Conservation (phyloP, 164 flowering plant genomes). For the Macadamia tetraphylla region DNA sequence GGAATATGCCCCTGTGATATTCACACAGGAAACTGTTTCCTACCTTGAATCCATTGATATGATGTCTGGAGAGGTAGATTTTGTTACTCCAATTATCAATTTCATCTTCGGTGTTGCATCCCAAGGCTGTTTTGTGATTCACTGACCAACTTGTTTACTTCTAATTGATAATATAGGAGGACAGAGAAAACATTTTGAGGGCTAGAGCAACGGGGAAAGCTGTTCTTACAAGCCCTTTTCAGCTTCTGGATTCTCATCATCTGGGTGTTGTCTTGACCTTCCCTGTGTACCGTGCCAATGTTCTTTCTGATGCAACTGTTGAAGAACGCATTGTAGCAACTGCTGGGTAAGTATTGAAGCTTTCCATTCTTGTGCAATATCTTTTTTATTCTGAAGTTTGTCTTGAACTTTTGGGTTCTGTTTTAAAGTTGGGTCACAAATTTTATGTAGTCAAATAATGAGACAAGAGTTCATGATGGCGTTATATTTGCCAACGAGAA, state of each 20-base stretch:
- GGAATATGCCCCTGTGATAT: conserved; percentile 92
- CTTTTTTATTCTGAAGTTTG: too few species aligned
- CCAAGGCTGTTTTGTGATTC: not conserved
- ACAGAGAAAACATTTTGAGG: conserved; percentile 78
- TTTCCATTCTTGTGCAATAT: conserved; percentile 2
- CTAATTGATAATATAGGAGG: conserved; percentile 55
- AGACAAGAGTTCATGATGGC: not conserved
- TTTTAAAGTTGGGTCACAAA: not conserved
- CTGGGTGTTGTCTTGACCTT: conserved; percentile 94
- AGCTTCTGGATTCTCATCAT: conserved; percentile 78
- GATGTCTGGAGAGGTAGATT: conserved; percentile 93
- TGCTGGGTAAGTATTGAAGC: conserved; percentile 55
- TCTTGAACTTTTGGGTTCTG: not conserved
- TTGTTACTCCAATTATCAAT: not conserved
- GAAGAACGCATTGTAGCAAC: conserved; percentile 67
- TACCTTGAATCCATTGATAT: conserved; percentile 79
- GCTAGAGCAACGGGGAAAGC: conserved; percentile 94
- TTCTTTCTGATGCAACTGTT: conserved; percentile 54
- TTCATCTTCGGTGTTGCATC: not conserved
- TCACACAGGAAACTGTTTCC: conserved; percentile 82
- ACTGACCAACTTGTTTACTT: not conserved
- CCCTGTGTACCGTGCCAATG: conserved; percentile 73
- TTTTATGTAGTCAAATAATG: not conserved
- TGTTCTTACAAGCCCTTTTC: conserved; percentile 82
- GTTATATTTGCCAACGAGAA: too few species aligned